Percentiles rank a stretch among this genome's conserved stretches.
These are phyloP conservation scores for Calcarisporium arbuscula DNA, from an alignment of 2,329 filamentous ascomycete genomes.

Conservation along the genomic window DNA sequence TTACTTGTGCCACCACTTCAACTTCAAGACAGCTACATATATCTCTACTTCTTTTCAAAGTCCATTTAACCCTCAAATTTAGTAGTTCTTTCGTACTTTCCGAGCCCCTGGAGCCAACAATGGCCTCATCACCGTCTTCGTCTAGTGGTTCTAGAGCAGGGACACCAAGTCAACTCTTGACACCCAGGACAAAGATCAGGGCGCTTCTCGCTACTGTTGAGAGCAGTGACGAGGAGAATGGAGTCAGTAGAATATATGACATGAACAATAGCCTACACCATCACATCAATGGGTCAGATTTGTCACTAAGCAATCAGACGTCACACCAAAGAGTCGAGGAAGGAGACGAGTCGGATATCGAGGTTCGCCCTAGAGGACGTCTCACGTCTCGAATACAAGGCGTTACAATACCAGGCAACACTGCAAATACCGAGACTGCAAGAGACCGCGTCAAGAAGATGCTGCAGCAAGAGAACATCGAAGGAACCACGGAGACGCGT, in stretches of 20 bases:
- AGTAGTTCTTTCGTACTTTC: slow-evolving; percentile 1
- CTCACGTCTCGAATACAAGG: slow-evolving; percentile 59
- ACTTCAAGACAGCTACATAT: no score
- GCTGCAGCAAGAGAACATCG: slow-evolving; percentile 24
- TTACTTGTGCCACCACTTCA: no score
- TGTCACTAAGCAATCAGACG: slow-evolving; percentile 8
- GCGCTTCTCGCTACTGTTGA: slow-evolving; percentile 46
- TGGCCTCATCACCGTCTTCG: slow-evolving; percentile 43
- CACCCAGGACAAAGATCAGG: slow-evolving; percentile 49
- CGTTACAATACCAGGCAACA: slow-evolving; percentile 14
- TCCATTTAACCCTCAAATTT: no score
- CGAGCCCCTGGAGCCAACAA: slow-evolving; percentile 20
- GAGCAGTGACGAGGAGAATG: slow-evolving; percentile 42
- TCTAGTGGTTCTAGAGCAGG: slow-evolving; percentile 37
- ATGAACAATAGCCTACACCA: slow-evolving; percentile 10
- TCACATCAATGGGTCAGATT: slow-evolving; percentile 2
- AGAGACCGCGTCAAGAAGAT: slow-evolving; percentile 38
- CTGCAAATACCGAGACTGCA: slow-evolving; percentile 23
- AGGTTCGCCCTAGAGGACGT: slow-evolving; percentile 51
- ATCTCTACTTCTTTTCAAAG: no score
- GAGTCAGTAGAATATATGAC: slow-evolving; percentile 8
- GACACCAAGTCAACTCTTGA: slow-evolving; percentile 34
- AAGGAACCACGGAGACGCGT: slow-evolving; percentile 18
- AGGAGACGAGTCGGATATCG: slow-evolving; percentile 34
- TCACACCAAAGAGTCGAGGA: slow-evolving; percentile 21